Base-by-base conservation (phyloP, 2,329 filamentous ascomycete genomes). In the Kalmusia sp. region DNA sequence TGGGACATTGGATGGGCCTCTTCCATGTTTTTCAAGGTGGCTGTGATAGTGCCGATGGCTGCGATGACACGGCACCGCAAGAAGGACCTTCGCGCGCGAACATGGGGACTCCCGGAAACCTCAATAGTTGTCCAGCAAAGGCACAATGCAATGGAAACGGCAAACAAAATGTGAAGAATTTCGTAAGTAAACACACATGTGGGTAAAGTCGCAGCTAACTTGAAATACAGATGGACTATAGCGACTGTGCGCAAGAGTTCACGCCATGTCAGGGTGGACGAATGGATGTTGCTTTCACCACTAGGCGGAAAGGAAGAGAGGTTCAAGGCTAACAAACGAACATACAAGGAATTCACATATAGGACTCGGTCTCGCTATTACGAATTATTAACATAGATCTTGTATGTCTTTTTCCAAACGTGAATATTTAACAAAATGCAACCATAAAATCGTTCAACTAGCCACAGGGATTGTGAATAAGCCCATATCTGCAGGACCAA, bases 1-100 rank as follows among this genome's bases (percentile, higher is more conserved):
- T 66, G 21, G 68, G 68, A n/a, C 68, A 71, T 51, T 70, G 62
- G 63, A 50, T 71, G 21, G 65, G 66, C 48, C 64, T 71, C 6
- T 38, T 63, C 19, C 68, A 71, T 48, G 55, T 58, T 17, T 71
- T 69, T 55, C 54, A 67, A 38, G 66, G 66, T 9, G 61, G 61
- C 12, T 68, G 64, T 57, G 30, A 49, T 19, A 33, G 41, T 9
- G 65, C 58, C 11, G 65, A 72, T 37, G 53, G 45, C 34, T 62
- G 70, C 48, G 61, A 54, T 34, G 68, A 72, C 43, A 72, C 68
- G 7, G 59, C 63, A 24, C 55, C 65, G 2, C 62, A 71, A 39
- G 40, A 35, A 12, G 55, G 38, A 17, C 46, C 64, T 22, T 64
- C 62, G 2, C 49, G 34, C 27, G 55, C 27, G 25, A 31, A 51